Percentiles rank a stretch among this genome's conserved stretches.
These are phyloP conservation scores for Paramicrosporidium saccamoebae DNA, from an alignment of 371 early-diverging fungal species.

Conservation along the genomic window DNA sequence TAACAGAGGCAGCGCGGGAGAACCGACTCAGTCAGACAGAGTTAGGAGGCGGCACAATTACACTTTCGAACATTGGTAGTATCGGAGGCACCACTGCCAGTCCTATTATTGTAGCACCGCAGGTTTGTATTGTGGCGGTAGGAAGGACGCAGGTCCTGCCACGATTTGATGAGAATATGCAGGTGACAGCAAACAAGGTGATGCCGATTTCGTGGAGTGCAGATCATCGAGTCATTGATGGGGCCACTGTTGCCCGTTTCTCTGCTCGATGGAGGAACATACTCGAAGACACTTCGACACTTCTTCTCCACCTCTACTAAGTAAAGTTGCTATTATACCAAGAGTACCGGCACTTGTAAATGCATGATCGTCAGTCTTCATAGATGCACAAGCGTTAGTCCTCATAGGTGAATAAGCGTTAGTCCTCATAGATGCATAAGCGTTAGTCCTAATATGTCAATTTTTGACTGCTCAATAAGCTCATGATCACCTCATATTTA, in stretches of 20 bases:
- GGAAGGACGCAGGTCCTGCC: conserved; percentile 54
- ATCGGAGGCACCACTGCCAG: conserved; percentile 67
- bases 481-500: too few relatives aligned
- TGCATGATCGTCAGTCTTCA: too few relatives aligned
- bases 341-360: too few relatives aligned
- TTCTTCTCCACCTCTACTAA: too few relatives aligned
- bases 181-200: conserved; percentile 28
- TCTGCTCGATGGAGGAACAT: conserved; percentile 43
- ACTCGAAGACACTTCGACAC: conserved; percentile 51
- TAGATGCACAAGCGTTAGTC: too few relatives aligned
- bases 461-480: too few relatives aligned
- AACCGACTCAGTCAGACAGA: conserved; percentile 25
- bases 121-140: conserved; percentile 68
- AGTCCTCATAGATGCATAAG: too few relatives aligned
- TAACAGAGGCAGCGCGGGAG: conserved; percentile 26
- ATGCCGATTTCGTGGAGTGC: conserved; percentile 65
- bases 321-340: too few relatives aligned
- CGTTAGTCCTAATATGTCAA: too few relatives aligned
- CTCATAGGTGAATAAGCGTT: too few relatives aligned
- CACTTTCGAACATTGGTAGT: conserved; percentile 73
- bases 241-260: conserved; percentile 80
- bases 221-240: conserved; percentile 88
- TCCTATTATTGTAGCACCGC: conserved; percentile 56
- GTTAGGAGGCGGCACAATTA: conserved; percentile 50
- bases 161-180: conserved; percentile 23